Evolutionary conservation across 2,329 filamentous ascomycete species (phyloP).

Genomic region (Clonostachys chloroleuca): DNA sequence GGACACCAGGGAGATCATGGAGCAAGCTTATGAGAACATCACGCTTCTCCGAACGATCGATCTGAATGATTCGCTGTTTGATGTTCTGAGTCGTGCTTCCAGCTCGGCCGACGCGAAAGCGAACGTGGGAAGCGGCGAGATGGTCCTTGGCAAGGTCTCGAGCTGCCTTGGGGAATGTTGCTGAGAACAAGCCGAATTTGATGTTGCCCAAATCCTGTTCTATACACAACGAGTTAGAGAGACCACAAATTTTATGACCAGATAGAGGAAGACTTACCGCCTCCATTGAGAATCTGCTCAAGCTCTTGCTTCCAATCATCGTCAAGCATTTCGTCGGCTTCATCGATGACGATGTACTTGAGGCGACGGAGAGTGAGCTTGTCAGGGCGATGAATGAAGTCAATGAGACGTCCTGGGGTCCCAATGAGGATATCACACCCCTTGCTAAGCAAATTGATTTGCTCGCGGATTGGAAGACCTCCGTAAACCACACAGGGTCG

Average conservation of each 20-base stretch:
- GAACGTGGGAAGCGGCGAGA: slow-evolving; percentile 69
- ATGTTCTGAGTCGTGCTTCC: slow-evolving; percentile 83
- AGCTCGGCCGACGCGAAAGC: slow-evolving; percentile 81
- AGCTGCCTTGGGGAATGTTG: slow-evolving; percentile 81
- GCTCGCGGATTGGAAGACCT: slow-evolving; percentile 66
- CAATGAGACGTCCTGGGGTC: slow-evolving; percentile 79
- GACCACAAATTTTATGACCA: slow-evolving; percentile 1
- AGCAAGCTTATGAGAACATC: slow-evolving; percentile 70
- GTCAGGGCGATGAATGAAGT: slow-evolving; percentile 72
- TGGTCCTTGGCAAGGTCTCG: slow-evolving; percentile 74
- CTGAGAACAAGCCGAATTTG: slow-evolving; percentile 82
- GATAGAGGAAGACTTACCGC: slow-evolving; percentile 54
- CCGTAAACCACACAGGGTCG: slow-evolving; percentile 89
- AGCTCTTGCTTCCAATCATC: slow-evolving; percentile 76
- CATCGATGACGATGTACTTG: slow-evolving; percentile 80
- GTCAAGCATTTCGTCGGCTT: slow-evolving; percentile 89
- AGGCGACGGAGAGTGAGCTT: slow-evolving; percentile 71
- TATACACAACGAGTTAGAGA: slow-evolving; percentile 34
- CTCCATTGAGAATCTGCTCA: slow-evolving; percentile 70
- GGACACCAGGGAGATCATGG: slow-evolving; percentile 61
- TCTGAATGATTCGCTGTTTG: slow-evolving; percentile 67
- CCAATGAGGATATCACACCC: slow-evolving; percentile 89
- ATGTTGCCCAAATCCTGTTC: slow-evolving; percentile 68
- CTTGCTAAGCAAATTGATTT: slow-evolving; percentile 68
- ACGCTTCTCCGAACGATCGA: slow-evolving; percentile 64